A percentile compares a stretch with the other conserved stretches of the same genome.
phyloP scores from a whole-genome alignment of 2,329 filamentous ascomycete species.

The Teratosphaeria zuluensis region DNA sequence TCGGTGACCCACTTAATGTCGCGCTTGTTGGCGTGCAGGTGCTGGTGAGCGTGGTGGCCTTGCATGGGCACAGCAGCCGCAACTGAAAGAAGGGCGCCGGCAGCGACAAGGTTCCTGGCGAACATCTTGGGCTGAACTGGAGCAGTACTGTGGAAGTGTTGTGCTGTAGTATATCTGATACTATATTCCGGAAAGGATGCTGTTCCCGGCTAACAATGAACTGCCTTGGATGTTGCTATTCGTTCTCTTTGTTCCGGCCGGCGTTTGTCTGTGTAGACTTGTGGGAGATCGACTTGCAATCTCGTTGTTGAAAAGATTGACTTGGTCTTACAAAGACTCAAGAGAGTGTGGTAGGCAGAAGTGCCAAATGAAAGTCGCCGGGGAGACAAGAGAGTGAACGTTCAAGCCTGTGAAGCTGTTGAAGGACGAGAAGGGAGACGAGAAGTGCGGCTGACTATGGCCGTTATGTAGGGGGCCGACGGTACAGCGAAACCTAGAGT shows the following conservation, averaged over 20 bases:
- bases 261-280: not conserved
- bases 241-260: not conserved
- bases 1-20: constrained; percentile 43
- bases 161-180: not conserved
- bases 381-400: constrained; percentile 9
- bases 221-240: not conserved
- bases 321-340: constrained; percentile 18
- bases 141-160: not conserved
- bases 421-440: constrained; percentile 1
- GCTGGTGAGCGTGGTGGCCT: not conserved
- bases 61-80: constrained; percentile 22
- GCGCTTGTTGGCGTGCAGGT: constrained; percentile 27
- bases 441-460: not conserved
- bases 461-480: not conserved
- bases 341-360: constrained; percentile 14
- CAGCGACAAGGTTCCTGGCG: constrained; percentile 21
- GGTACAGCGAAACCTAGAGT: not conserved
- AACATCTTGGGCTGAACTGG: constrained; percentile 15
- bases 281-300: constrained; percentile 2
- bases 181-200: not conserved
- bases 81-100: constrained; percentile 20
- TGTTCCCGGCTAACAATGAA: not conserved
- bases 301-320: constrained; percentile 11
- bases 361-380: constrained; percentile 3
- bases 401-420: constrained; percentile 17